Base-by-base conservation (phyloP, 2,329 filamentous ascomycete species). In the Cladophialophora bantiana region DNA sequence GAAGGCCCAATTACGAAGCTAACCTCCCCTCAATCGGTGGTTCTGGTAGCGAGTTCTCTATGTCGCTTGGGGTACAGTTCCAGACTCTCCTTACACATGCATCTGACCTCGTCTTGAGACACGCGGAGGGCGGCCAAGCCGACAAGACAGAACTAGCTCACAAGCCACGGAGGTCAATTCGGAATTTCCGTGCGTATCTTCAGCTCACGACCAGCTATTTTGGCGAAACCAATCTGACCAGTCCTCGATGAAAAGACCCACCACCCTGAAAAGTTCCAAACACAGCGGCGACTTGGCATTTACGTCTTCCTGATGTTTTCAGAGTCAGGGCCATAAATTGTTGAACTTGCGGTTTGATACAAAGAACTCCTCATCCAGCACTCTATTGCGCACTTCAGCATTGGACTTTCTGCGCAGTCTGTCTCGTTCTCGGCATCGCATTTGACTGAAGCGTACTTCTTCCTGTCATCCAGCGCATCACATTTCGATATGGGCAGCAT, bases 401-500 rank as follows among this genome's bases (percentile, higher is more conserved):
- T 13, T 42, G 3, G 12, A 42, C 15, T 15, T 42, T 42, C 3
- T 15, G 38, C 38, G 12, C 13, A 2, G 10, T 42, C 3, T 10
- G 10, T 42, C 38, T 42, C 10, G 38, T 13, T 42, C 38, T 42
- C 10, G 15, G 12, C 12, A 15, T 42, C 38, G 38, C 38, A 42
- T 15, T 15, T 15, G 38, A 5, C 38, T 15, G 10, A 15, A 15
- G 15, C 7, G 38, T 15, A 42, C 15, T 13, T 5, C 38, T 54
- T 12, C 50, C 32, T 54, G 50, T 54, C 26, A 20, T n/a, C 50
- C 50, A n/a, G n/a, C 26, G 50, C 15, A 54, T 54, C 50, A 31
- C 32, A n/a, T 54, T 54, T 34, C 20, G 50, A 31, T 31, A 54
- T 54, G 50, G 50, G 50, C 15, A 54, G 50, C 15, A 12, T 54